Conservation (phyloP, 2,329 filamentous ascomycete genomes). For the Venturia nashicola region DNA sequence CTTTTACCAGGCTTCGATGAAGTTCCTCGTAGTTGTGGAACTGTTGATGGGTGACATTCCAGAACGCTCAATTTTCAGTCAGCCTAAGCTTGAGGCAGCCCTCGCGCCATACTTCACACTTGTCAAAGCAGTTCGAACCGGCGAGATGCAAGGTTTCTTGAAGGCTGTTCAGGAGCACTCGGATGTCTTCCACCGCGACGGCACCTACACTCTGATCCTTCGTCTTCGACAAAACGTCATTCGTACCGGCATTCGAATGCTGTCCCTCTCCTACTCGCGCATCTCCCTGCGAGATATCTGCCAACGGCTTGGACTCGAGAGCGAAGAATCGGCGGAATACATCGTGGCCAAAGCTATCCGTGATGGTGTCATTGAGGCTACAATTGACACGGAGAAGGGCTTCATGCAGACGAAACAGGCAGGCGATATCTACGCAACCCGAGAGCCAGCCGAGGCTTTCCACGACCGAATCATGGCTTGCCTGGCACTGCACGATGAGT, state of each 20-base stretch:
- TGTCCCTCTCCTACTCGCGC: constrained; percentile 93
- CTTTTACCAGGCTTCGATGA: constrained; percentile 92
- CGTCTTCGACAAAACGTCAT: constrained; percentile 97
- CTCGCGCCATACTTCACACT: constrained; percentile 89
- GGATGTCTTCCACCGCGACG: constrained; percentile 79
- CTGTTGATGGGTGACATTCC: constrained; percentile 98
- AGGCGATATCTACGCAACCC: constrained; percentile 87
- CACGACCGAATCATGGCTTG: constrained; percentile 92
- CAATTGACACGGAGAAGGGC: constrained; percentile 75
- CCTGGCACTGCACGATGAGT: constrained; percentile 87
- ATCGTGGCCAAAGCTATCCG: constrained; percentile 98
- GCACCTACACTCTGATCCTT: constrained; percentile 89
- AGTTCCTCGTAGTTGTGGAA: constrained; percentile 93
- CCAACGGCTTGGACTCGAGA: constrained; percentile 83
- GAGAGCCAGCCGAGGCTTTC: constrained; percentile 93
- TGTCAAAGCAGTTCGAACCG: constrained; percentile 91
- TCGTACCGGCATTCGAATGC: constrained; percentile 98
- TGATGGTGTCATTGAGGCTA: constrained; percentile 91
- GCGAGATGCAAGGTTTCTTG: constrained; percentile 87
- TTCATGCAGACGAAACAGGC: constrained; percentile 97
- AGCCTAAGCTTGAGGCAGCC: constrained; percentile 72
- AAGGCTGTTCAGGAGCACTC: constrained; percentile 71
- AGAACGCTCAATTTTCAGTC: constrained; percentile 86
- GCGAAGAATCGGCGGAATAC: constrained; percentile 96
- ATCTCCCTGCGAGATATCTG: constrained; percentile 97